Conservation (phyloP, 306 rosid species). For the Rosa chinensis region DNA sequence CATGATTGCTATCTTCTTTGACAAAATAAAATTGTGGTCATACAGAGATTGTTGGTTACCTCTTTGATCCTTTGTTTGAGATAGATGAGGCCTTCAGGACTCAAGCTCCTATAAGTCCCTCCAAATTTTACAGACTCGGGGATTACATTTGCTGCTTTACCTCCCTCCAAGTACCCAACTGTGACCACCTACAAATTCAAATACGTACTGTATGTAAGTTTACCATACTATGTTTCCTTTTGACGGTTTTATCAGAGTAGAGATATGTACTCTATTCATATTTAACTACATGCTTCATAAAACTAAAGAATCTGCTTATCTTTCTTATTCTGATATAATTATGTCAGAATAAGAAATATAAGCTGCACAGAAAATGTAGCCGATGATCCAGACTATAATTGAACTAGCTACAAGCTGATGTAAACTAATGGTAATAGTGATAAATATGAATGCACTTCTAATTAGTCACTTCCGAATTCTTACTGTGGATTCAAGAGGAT, state of each 20-base stretch:
- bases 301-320: not conserved
- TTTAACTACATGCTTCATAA: not conserved
- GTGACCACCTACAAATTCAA: slow-evolving; percentile 38
- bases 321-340: not conserved
- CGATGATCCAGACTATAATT: not conserved
- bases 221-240: not conserved
- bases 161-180: slow-evolving; percentile 38
- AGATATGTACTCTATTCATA: not conserved
- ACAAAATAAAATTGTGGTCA: not conserved
- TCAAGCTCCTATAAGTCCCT: slow-evolving; percentile 40
- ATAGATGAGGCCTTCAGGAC: slow-evolving; percentile 32
- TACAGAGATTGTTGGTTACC: slow-evolving; percentile 19
- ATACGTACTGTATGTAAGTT: not conserved
- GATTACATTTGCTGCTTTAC: slow-evolving; percentile 30
- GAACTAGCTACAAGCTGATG: not conserved
- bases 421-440: not conserved
- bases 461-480: not conserved
- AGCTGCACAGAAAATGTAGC: not conserved
- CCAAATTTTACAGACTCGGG: slow-evolving; percentile 35
- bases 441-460: not conserved
- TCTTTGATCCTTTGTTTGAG: slow-evolving; percentile 41
- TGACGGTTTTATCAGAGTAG: not conserved
- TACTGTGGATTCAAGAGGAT: slow-evolving; percentile 47
- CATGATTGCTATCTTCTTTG: not conserved
- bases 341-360: not conserved